Evolutionary conservation across 1,139 yeast genomes (phyloP), one percentile per base, ranked within the genome.

Genomic region (Debaryomycetaceae sp.): DNA sequence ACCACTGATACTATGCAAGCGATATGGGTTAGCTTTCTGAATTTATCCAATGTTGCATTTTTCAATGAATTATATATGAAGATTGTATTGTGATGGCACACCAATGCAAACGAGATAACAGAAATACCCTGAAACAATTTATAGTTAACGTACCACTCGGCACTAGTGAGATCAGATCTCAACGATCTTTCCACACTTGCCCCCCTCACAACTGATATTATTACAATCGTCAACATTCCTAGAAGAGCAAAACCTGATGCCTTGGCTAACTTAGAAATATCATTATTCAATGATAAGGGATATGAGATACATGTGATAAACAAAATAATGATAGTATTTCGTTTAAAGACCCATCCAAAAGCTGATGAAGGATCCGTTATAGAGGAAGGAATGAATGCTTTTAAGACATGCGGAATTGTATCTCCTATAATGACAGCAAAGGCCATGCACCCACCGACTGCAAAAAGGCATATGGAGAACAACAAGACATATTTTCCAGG

Each of bases 341-440:
- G 70, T 42, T 76, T 68, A 42, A 89, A 76, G 6, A 89, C 49
- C 68, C 86, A 75, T 70, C 59, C 51, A 39, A 76, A 58, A 3
- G 73, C 59, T 34, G 76, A 56, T 23, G 65, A 52, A 56, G 56
- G 42, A 55, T 37, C 52, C 7, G 75, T 65, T 5, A 84, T 62
- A 6, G 73, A 63, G 5, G 65, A 55, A 0, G 88, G 87, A 47
- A 88, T 76, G 35, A 90, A 64, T 2, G 91, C 81, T 47, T 81
- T 72, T 37, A 91, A 62, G 5, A 91, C 97, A 60, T 89, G 97
- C 0, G 98, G 98, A 36, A 91, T 83, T 0, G 97, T 88, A 58
- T 91, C 98, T 20, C 98, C 98, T 37, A 91, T 88, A 53, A 91
- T 91, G 44, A 91, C 93, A 52, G 96, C 87, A 64, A 89, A 91